These are phyloP conservation scores for Murraya koenigii DNA, from an alignment of 345 rosid genomes.

Conservation along the genomic window DNA sequence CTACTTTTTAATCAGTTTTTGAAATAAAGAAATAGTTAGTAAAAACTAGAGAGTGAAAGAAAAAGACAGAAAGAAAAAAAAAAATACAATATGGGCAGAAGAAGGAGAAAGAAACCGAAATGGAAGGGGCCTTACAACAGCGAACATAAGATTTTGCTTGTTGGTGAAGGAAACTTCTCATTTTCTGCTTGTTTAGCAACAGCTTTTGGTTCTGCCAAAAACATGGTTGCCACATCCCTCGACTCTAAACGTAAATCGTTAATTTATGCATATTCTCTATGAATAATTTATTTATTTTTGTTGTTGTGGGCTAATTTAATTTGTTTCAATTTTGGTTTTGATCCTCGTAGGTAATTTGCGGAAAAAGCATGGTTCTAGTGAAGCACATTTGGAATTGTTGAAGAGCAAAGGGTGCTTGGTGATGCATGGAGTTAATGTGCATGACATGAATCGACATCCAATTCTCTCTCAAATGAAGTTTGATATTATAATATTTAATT, in stretches of 20 bases:
- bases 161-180: slow-evolving; percentile 26
- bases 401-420: background rate
- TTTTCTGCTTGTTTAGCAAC: slow-evolving; percentile 15
- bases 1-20: too few species aligned
- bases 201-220: slow-evolving; percentile 7
- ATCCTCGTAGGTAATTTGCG: background rate
- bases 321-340: background rate
- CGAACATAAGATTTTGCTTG: slow-evolving; percentile 10
- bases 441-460: background rate
- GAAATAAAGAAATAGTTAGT: too few species aligned
- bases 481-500: slow-evolving; percentile 13
- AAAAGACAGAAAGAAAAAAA: background rate
- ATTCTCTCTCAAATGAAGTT: background rate
- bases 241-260: background rate
- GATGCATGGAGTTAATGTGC: slow-evolving; percentile 4
- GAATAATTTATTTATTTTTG: too few species aligned
- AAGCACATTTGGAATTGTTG: background rate
- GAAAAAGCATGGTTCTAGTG: background rate
- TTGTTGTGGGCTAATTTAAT: background rate
- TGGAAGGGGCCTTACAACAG: slow-evolving; percentile 3
- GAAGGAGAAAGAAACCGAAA: background rate
- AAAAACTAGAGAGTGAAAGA: too few species aligned
- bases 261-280: too few species aligned
- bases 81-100: background rate
- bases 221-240: slow-evolving; percentile 21